A percentile compares a stretch with the other conserved stretches of the same genome.
Conservation (phyloP, 176 grass and related monocot species). For the Areca catechu region DNA sequence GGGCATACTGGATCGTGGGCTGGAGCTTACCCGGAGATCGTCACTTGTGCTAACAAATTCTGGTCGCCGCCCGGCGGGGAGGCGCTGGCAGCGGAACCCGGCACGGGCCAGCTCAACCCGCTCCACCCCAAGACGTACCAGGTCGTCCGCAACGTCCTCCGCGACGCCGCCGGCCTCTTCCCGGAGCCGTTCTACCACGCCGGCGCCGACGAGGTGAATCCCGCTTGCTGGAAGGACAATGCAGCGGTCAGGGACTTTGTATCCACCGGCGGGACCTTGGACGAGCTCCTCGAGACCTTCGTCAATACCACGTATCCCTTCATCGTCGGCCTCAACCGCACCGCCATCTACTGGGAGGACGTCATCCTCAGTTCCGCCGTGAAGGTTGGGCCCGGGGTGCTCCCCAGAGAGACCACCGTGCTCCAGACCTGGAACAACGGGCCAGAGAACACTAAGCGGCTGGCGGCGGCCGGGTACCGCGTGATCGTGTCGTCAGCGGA, state of each 20-base stretch:
- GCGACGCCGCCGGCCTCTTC: slow-evolving; percentile 51
- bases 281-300: slow-evolving; percentile 67
- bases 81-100: slow-evolving; percentile 63
- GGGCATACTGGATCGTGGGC: slow-evolving; percentile 85
- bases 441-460: slow-evolving; percentile 74
- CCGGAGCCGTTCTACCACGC: slow-evolving; percentile 70
- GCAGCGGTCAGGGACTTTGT: slow-evolving; percentile 44
- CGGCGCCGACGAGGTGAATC: slow-evolving; percentile 78
- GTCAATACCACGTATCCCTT: slow-evolving; percentile 63
- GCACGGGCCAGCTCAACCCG: slow-evolving; percentile 85
- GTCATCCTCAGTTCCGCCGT: slow-evolving; percentile 59
- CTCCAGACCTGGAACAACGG: slow-evolving; percentile 98
- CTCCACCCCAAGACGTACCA: slow-evolving; percentile 69
- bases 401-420: slow-evolving; percentile 69
- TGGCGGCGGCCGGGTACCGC: slow-evolving; percentile 65
- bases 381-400: slow-evolving; percentile 28
- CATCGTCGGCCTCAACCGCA: slow-evolving; percentile 72
- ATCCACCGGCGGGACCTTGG: slow-evolving; percentile 46
- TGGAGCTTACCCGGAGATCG: slow-evolving; percentile 77
- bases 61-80: slow-evolving; percentile 49
- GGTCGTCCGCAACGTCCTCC: slow-evolving; percentile 58
- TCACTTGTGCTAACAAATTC: slow-evolving; percentile 81
- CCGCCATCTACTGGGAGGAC: slow-evolving; percentile 93
- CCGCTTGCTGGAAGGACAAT: slow-evolving; percentile 91
- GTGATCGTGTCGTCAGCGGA: slow-evolving; percentile 71